Percentiles rank a stretch among this genome's conserved stretches.
Evolutionary conservation across 345 rosid species (phyloP).

Genomic region (Rhodamnia argentea): DNA sequence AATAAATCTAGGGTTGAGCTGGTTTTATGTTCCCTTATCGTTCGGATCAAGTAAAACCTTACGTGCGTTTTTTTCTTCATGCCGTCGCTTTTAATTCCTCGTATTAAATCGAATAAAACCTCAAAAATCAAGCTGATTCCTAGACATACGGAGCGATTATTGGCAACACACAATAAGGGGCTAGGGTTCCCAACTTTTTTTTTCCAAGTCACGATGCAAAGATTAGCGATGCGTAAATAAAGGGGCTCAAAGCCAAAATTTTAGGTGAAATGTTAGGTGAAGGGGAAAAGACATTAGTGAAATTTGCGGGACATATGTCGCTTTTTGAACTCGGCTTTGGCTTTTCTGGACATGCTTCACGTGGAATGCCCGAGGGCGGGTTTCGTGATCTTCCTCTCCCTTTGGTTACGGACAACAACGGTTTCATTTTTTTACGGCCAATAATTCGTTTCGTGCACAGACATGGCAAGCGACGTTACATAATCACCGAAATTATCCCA

Average conservation of each 20-base stretch:
- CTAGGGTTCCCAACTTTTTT: conserved; percentile 1
- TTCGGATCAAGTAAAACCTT: background rate
- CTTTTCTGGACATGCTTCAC: conserved; percentile 8
- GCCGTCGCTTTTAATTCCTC: background rate
- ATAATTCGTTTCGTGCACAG: background rate
- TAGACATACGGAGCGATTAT: background rate
- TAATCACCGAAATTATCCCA: background rate
- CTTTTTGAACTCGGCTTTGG: conserved; percentile 7
- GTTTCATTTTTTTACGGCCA: background rate
- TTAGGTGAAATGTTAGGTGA: conserved; percentile 12
- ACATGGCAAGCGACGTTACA: background rate
- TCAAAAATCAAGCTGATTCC: background rate
- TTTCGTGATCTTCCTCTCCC: background rate
- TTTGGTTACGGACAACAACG: background rate
- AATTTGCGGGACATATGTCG: conserved; percentile 19
- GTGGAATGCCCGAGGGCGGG: background rate
- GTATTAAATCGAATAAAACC: background rate
- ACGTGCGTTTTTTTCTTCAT: background rate
- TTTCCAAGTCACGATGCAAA: background rate
- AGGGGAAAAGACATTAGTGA: background rate
- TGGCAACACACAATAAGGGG: background rate
- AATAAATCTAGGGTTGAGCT: background rate
- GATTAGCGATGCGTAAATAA: background rate
- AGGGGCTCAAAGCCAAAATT: conserved; percentile 12
- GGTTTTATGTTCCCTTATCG: background rate